Evolutionary conservation across 129 eudicot genomes (phyloP).

Genomic region (Calendula officinalis): DNA sequence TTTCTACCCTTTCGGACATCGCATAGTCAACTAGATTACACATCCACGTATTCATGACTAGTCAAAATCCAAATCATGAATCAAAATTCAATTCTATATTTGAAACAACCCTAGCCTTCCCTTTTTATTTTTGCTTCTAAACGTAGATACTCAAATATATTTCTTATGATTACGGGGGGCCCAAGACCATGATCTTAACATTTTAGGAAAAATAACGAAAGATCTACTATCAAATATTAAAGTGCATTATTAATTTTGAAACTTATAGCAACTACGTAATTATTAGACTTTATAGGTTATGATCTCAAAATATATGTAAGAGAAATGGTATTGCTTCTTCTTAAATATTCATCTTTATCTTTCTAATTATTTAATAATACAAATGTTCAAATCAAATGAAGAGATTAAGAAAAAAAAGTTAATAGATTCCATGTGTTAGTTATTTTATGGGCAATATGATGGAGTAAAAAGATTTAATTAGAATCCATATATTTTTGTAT

Average conservation of each 20-base stretch:
- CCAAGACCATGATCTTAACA: constrained; percentile 29
- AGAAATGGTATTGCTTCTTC: no score
- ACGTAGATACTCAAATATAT: constrained; percentile 30
- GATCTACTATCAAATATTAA: constrained; percentile 4
- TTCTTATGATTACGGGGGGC: constrained; percentile 34
- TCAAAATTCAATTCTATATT: constrained; percentile 3
- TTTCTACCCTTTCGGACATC: not conserved
- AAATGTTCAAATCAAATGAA: no score
- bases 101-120: constrained; percentile 34
- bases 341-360: no score
- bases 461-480: no score
- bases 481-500: no score
- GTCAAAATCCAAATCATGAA: constrained; percentile 34
- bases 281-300: not conserved
- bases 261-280: not conserved
- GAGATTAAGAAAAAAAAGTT: no score
- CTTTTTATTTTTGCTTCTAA: constrained; percentile 19
- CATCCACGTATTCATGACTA: constrained; percentile 24
- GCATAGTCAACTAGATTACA: constrained; percentile 23
- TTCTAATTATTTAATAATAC: no score
- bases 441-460: no score
- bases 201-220: not conserved
- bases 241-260: not conserved
- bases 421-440: no score
- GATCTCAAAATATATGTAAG: no score